These are phyloP conservation scores for Neofusicoccum parvum DNA, from an alignment of 2,329 filamentous ascomycete species.

Conservation along the genomic window DNA sequence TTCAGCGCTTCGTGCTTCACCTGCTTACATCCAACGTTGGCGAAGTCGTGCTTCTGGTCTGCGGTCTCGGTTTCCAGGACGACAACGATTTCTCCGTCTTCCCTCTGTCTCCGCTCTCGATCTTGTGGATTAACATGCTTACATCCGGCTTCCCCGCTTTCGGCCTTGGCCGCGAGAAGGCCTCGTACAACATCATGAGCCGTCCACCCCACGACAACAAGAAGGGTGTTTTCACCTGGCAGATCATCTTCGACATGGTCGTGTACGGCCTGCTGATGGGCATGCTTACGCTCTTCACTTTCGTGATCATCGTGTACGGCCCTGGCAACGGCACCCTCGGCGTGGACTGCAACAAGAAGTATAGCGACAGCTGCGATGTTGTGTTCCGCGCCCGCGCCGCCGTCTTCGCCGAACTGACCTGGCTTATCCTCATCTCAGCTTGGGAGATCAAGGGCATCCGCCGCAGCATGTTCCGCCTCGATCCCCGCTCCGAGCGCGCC, in stretches of 20 bases:
- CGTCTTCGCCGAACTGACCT: slow-evolving; percentile 30
- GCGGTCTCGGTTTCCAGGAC: slow-evolving; percentile 39
- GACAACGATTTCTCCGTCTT: slow-evolving; percentile 36
- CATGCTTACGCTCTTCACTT: slow-evolving; percentile 36
- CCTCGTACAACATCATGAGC: slow-evolving; percentile 36
- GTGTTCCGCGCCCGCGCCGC: slow-evolving; percentile 34
- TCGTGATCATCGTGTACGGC: slow-evolving; percentile 38
- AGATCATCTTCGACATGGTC: slow-evolving; percentile 39
- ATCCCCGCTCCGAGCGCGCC: slow-evolving; percentile 23
- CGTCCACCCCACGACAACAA: slow-evolving; percentile 36
- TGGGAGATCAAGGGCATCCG: slow-evolving; percentile 31
- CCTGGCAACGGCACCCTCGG: slow-evolving; percentile 37
- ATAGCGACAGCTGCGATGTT: slow-evolving; percentile 31
- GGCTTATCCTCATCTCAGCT: slow-evolving; percentile 28
- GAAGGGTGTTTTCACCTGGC: slow-evolving; percentile 36
- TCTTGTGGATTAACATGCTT: slow-evolving; percentile 44
- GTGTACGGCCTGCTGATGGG: slow-evolving; percentile 40
- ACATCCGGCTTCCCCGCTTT: slow-evolving; percentile 40
- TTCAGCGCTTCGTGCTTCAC: slow-evolving; percentile 45
- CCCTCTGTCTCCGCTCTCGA: slow-evolving; percentile 39
- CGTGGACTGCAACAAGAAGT: slow-evolving; percentile 35
- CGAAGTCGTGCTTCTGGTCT: slow-evolving; percentile 37
- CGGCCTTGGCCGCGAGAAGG: slow-evolving; percentile 39
- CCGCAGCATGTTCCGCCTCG: slow-evolving; percentile 28
- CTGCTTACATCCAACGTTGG: slow-evolving; percentile 37